Evolutionary conservation across 805 yeast species (phyloP), one percentile per base, ranked within the genome.

Genomic region (Saccharomycopsis malanga): DNA sequence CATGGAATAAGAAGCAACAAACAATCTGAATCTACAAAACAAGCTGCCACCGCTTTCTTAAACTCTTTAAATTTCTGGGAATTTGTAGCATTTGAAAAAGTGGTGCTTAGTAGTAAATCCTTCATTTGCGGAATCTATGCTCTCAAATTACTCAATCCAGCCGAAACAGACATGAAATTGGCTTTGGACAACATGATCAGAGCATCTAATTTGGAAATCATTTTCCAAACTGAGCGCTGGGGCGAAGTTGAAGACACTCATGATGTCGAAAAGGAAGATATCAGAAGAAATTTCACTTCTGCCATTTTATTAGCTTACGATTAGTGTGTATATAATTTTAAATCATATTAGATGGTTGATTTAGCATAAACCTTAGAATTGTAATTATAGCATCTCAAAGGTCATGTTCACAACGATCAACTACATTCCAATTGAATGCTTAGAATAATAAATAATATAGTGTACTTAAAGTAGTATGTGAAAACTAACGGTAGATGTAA

Each of bases 211-310:
- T 69, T 93, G 57, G 99, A 93, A 60, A 81, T 81, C 12, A 79
- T 82, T 29, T 77, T 76, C 64, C 99, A 93, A 66, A 85, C 95
- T 30, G 79, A 78, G 20, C 75, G 81, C 59, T 93, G 98, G 98
- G 98, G 98, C 27, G 97, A 91, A 64, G 98, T 91, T 21, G 98
- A 93, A 66, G 98, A 93, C 60, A 87, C 98, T 2, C 98, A 93
- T 61, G 98, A 93, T 62, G 97, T 93, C n/a, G 95, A 87, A 58
- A 82, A 83, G 63, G 95, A 81, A 34, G 97, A 93, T 57, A 73
- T 94, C 57, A 72, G 87, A 58, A 79, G 97, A 64, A 79, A 81
- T 58, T 73, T 93, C 40, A 80, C 91, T 30, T 76, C 87, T 54
- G 89, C 95, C 24, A 83, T 89, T 3, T 62, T 84, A 35, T 60